Conservation (phyloP, 768 basidiomycete genomes). For the Tephrocybe sp. region DNA sequence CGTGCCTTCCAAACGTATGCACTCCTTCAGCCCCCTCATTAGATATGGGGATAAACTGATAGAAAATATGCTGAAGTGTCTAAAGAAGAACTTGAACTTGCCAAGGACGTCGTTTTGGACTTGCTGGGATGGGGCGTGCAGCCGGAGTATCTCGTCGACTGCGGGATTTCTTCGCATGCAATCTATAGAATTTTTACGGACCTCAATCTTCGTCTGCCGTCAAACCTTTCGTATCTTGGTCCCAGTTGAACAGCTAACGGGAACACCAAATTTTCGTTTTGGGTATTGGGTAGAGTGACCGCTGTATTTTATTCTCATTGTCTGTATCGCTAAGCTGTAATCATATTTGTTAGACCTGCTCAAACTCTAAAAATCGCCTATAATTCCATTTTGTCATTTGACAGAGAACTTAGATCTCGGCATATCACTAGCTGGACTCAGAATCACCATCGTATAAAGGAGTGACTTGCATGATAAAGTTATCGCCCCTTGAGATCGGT, state of each 20-base stretch:
- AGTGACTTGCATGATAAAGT: too few relatives aligned
- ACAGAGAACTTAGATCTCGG: too few relatives aligned
- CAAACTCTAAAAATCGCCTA: too few relatives aligned
- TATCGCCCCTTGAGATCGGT: too few relatives aligned
- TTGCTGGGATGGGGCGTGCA: conserved; percentile 56
- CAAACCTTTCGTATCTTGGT: conserved; percentile 22
- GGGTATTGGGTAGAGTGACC: background rate
- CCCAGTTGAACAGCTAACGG: conserved; percentile 2
- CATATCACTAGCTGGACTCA: too few relatives aligned
- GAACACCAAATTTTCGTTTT: background rate
- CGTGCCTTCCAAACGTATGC: conserved; percentile 3
- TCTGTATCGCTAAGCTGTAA: too few relatives aligned
- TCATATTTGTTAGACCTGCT: too few relatives aligned
- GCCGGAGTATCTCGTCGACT: conserved; percentile 46
- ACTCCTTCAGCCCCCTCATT: background rate
- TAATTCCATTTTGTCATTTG: too few relatives aligned
- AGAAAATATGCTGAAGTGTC: conserved; percentile 30
- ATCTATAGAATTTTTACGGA: conserved; percentile 44
- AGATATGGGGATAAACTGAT: background rate
- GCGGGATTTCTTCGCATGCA: conserved; percentile 38
- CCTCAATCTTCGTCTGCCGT: conserved; percentile 30
- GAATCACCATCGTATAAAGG: too few relatives aligned
- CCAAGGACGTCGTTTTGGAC: conserved; percentile 51
- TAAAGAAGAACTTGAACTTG: conserved; percentile 38
- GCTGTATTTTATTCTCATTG: background rate